Evolutionary conservation across 2,329 filamentous ascomycete genomes (phyloP), one percentile per base, ranked within the genome.

Genomic region (Chaetomium strumarium): DNA sequence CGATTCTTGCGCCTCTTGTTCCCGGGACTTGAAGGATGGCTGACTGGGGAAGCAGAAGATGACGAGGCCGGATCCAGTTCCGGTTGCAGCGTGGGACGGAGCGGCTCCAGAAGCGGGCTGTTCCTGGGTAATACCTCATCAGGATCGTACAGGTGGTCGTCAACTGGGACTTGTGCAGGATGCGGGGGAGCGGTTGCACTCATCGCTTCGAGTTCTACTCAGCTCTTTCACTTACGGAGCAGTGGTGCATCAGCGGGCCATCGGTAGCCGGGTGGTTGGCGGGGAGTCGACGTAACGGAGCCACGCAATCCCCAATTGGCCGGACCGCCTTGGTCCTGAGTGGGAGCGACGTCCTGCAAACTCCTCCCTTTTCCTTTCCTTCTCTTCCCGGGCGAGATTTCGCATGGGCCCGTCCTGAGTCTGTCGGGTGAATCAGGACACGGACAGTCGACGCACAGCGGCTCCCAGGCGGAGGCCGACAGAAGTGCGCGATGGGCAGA

Each of bases 1-100:
- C 69, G 70, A 75, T 73, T 70, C 73, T 76, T 77, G 74, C 73
- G 70, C 64, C 73, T 75, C 65, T 72, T 74, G 67, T 68, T 66
- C 61, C 66, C 67, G 55, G 63, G 62, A 58, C 62, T 68, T 61
- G 63, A 64, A 67, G 64, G 64, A 60, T 65, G 67, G 73, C 72
- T 74, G 66, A 72, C 68, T 68, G 67, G 68, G 63, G 71, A 68
- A 64, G 68, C 64, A 62, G 70, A 68, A 52, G 74, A 66, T 60
- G 69, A 70, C 58, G 72, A 75, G 33, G 72, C 69, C 12, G 78
- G 77, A 61, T 75, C 79, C 46, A 73, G 74, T 46, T 77, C 76
- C n/a, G 74, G 76, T 46, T 69, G 67, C 43, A 75, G 69, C 57
- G 71, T 77, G 49, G 74, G 69, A 55, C 65, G 66, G 68, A 67